These are phyloP conservation scores for Annulohypoxylon truncatum DNA, from an alignment of 2,329 filamentous ascomycete species.

Conservation along the genomic window DNA sequence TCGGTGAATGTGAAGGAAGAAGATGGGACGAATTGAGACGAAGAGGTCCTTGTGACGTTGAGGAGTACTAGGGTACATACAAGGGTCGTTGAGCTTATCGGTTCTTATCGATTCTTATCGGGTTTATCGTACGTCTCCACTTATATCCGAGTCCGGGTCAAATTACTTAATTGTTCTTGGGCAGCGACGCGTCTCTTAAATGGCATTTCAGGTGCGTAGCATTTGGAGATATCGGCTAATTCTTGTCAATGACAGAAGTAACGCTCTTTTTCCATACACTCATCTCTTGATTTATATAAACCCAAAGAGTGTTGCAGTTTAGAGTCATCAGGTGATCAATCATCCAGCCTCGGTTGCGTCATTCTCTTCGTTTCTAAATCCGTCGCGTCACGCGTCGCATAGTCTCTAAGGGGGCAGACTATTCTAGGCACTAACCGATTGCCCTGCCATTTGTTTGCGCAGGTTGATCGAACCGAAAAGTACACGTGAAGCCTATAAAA, in stretches of 20 bases:
- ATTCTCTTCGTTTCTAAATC: slow-evolving; percentile 23
- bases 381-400: slow-evolving; percentile 34
- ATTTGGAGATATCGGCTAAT: neutral
- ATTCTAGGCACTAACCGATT: slow-evolving; percentile 28
- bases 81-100: slow-evolving; percentile 28
- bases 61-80: slow-evolving; percentile 34
- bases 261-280: neutral
- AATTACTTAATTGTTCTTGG: slow-evolving; percentile 33
- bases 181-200: slow-evolving; percentile 42
- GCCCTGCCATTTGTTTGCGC: neutral
- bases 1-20: neutral
- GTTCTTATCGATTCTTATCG: slow-evolving; percentile 16
- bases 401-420: slow-evolving; percentile 25
- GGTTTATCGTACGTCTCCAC: slow-evolving; percentile 4
- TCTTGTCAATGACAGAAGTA: neutral
- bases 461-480: neutral
- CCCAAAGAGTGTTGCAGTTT: neutral
- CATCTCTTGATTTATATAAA: slow-evolving; percentile 2
- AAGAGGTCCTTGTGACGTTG: slow-evolving; percentile 39
- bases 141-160: slow-evolving; percentile 18
- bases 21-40: neutral
- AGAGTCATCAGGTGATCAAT: slow-evolving; percentile 22
- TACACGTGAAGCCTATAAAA: neutral
- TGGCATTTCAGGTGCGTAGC: slow-evolving; percentile 19
- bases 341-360: slow-evolving; percentile 11